A percentile compares a stretch with the other conserved stretches of the same genome.
phyloP scores from a whole-genome alignment of 176 grass and related monocot genomes.

The Ananas comosus region DNA sequence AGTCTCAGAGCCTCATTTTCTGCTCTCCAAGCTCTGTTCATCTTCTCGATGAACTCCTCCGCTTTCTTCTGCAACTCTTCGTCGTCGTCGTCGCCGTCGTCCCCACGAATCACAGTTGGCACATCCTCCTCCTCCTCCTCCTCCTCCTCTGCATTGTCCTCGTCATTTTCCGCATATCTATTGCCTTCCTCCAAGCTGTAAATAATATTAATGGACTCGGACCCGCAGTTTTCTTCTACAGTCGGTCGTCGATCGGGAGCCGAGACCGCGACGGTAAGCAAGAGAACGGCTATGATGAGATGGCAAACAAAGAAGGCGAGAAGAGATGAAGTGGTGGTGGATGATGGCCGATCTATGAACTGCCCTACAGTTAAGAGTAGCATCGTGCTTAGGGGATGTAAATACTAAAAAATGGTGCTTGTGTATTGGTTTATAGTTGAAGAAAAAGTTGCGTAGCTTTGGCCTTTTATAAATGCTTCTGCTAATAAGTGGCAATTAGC shows the following conservation, averaged over 20 bases:
- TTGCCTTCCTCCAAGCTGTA: background rate
- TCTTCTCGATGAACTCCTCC: slow-evolving; percentile 68
- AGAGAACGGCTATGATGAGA: slow-evolving; percentile 35
- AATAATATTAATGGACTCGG: background rate
- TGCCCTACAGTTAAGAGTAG: background rate
- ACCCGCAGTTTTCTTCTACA: too few relatives aligned
- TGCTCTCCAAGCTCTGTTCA: slow-evolving; percentile 50
- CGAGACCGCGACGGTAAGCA: slow-evolving; percentile 10
- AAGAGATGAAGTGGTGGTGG: slow-evolving; percentile 7
- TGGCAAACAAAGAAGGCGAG: slow-evolving; percentile 54
- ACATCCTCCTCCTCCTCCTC: background rate
- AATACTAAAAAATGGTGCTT: too few relatives aligned
- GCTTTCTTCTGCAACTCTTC: slow-evolving; percentile 33
- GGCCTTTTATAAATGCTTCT: too few relatives aligned
- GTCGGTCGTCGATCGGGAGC: too few relatives aligned
- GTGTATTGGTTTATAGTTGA: too few relatives aligned
- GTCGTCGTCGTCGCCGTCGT: background rate
- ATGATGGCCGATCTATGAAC: background rate
- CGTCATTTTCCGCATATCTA: background rate
- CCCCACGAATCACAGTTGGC: background rate
- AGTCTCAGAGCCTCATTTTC: slow-evolving; percentile 6
- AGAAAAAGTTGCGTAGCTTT: too few relatives aligned
- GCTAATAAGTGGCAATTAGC: too few relatives aligned
- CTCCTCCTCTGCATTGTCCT: background rate
- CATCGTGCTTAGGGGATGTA: background rate